A percentile compares a stretch with the other conserved stretches of the same genome.
Conservation (phyloP, 2,329 filamentous ascomycete genomes). For the Colletotrichum aenigma region DNA sequence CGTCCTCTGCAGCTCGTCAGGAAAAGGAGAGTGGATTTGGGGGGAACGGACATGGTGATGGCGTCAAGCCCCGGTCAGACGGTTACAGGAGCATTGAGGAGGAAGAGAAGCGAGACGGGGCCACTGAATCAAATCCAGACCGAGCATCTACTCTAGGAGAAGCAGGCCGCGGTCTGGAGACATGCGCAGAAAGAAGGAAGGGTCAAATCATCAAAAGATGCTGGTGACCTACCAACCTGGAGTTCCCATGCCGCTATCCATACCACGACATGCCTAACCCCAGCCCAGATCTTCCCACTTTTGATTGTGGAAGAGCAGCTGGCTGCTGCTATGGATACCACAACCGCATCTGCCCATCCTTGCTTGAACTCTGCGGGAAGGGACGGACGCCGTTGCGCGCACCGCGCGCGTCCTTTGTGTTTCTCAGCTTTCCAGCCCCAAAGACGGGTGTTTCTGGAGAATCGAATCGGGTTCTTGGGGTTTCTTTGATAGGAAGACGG, state of each 20-base stretch:
- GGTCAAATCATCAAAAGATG: background rate
- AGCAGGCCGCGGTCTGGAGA: background rate
- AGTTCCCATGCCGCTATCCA: background rate
- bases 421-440: background rate
- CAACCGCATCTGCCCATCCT: background rate
- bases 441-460: background rate
- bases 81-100: background rate
- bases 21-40: background rate
- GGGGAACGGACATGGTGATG: background rate
- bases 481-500: background rate
- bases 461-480: background rate
- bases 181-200: background rate
- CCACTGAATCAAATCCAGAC: background rate
- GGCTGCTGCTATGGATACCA: background rate
- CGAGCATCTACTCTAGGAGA: background rate
- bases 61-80: background rate
- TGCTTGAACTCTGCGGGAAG: background rate
- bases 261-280: background rate
- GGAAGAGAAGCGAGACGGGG: background rate
- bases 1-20: background rate
- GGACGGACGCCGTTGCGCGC: background rate
- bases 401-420: background rate
- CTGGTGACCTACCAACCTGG: background rate
- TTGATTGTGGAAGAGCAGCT: background rate
- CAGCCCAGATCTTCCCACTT: conserved; percentile 1